Conservation (phyloP, 1,139 yeast genomes). For the Suhomyces maxii region DNA sequence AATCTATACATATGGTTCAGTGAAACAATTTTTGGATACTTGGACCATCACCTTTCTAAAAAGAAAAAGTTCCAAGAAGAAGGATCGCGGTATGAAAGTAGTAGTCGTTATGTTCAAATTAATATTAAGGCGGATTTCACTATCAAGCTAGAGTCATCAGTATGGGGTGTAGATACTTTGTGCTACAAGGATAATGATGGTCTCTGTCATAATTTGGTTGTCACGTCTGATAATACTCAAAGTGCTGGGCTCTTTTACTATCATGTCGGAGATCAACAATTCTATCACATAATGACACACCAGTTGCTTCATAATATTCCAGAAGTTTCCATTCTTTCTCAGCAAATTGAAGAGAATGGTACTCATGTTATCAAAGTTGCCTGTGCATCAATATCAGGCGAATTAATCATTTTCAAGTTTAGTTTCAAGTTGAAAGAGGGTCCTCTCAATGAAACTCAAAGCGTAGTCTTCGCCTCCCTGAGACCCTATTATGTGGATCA, state of each 20-base stretch:
- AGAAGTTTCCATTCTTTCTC: constrained; percentile 44
- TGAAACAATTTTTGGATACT: constrained; percentile 24
- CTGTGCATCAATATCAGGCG: constrained; percentile 53
- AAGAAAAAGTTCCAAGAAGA: background rate
- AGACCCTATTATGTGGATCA: constrained; percentile 28
- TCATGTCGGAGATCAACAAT: constrained; percentile 25
- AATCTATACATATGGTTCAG: constrained; percentile 46
- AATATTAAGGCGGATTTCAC: constrained; percentile 35
- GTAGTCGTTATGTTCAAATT: constrained; percentile 11
- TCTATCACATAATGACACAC: constrained; percentile 39
- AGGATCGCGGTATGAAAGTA: background rate
- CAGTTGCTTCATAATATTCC: constrained; percentile 61
- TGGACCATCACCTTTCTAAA: constrained; percentile 13
- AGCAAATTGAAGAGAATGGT: constrained; percentile 16
- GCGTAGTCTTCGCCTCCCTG: constrained; percentile 15
- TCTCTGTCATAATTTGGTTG: constrained; percentile 39
- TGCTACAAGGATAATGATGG: constrained; percentile 22
- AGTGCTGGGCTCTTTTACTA: constrained; percentile 44
- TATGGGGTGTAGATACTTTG: constrained; percentile 63
- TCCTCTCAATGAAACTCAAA: constrained; percentile 25
- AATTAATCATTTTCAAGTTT: constrained; percentile 42
- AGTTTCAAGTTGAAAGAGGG: constrained; percentile 28
- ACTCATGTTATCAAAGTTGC: constrained; percentile 27
- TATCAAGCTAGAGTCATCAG: constrained; percentile 47
- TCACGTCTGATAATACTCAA: constrained; percentile 60